A percentile compares a stretch with the other conserved stretches of the same genome.
These are phyloP conservation scores for Lathyrus aphaca DNA, from an alignment of 306 rosid species.

Conservation along the genomic window DNA sequence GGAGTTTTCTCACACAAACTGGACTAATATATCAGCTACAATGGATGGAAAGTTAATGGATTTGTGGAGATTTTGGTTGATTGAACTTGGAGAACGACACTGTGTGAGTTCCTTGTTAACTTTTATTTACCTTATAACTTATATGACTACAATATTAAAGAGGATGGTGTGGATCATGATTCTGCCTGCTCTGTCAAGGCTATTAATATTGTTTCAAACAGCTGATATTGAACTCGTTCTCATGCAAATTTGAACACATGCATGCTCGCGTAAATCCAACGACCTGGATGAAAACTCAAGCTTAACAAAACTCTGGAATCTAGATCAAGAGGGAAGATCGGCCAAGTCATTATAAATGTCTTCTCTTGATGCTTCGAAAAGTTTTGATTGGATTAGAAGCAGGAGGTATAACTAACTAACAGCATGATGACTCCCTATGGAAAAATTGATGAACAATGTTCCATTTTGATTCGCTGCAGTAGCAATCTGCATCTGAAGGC, in stretches of 20 bases:
- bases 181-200: background rate
- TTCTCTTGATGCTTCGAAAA: too few species aligned
- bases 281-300: background rate
- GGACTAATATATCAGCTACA: slow-evolving; percentile 63
- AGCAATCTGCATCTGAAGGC: too few species aligned
- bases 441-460: too few species aligned
- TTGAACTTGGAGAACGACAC: slow-evolving; percentile 68
- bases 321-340: background rate
- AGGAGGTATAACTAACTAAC: too few species aligned
- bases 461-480: too few species aligned
- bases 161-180: background rate
- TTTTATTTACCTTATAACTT: background rate
- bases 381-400: too few species aligned
- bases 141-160: background rate
- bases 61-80: slow-evolving; percentile 81
- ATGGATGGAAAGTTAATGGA: slow-evolving; percentile 55
- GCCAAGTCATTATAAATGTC: too few species aligned
- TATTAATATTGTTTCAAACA: background rate
- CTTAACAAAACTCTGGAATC: background rate
- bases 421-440: too few species aligned
- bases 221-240: background rate
- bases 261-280: background rate
- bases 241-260: slow-evolving; percentile 11
- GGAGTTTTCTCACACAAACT: slow-evolving; percentile 69
- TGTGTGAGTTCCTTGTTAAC: slow-evolving; percentile 51